Base-by-base conservation (phyloP, 768 basidiomycete genomes). In the Rhizopogon vesiculosus region DNA sequence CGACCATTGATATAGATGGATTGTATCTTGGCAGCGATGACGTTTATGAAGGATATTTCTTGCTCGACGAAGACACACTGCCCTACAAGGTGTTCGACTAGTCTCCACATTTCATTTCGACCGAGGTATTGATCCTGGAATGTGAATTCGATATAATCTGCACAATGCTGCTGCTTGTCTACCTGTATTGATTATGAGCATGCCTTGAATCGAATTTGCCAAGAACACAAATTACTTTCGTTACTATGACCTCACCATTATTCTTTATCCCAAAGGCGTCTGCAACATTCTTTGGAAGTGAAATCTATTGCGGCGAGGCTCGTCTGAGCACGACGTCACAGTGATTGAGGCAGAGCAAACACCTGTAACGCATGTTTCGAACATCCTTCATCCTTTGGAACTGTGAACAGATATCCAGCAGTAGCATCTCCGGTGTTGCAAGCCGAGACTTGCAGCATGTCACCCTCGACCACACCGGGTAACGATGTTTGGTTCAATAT, bases 71-170 rank as follows among this genome's bases (percentile, higher is more conserved):
- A 88, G 19, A 97, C 75, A 64, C 91, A 94, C 62, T 86, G 85
- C 8, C 85, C 87, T 28, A 86, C 85, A 15, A 98, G 78, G 50
- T 86, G 79, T 66, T 89, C 85, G n/a, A 85, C 86, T 7, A 98
- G 77, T 46, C 93, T 78, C 93, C 95, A 98, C 93, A 97, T 96
- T 61, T 98, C 97, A 58, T 90, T 93, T 45, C 97, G 84, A 15
- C 95, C 96, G 15, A 98, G 78, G 67, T 98, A 98, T 66, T 96
- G 93, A 67, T 97, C 94, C 59, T 91, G 90, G 65, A 98, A 98
- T 45, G 85, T 85, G 55, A 98, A 80, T 64, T 98, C 96, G 49
- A 98, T 79, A 65, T 86, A 87, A 57, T 90, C 86, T 1, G 89
- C 91, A 25, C 74, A 79, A 56, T 82, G 79, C 39, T 72, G 71